These are phyloP conservation scores for Podospora fimiseda DNA, from an alignment of 495 filamentous ascomycete species.

Conservation along the genomic window DNA sequence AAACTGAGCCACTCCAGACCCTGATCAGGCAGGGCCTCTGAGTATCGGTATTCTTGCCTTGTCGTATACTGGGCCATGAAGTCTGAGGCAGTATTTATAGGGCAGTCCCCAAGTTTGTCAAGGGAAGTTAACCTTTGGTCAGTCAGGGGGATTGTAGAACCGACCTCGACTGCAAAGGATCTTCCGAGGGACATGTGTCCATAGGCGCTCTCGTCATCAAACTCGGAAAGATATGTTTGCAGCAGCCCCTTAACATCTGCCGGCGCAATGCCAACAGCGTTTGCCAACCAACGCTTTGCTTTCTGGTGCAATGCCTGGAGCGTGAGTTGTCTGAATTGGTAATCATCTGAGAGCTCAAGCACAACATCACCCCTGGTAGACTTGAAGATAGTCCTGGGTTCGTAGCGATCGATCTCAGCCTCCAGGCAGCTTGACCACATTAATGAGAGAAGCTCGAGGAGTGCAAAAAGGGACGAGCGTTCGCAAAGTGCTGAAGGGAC, in stretches of 20 bases:
- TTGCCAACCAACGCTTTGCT: conserved; percentile 72
- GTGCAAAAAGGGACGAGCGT: conserved; percentile 78
- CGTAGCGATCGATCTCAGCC: conserved; percentile 88
- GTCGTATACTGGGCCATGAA: conserved; percentile 97
- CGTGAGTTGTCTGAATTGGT: conserved; percentile 67
- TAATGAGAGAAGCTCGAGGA: conserved; percentile 82
- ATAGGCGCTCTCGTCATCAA: conserved; percentile 77
- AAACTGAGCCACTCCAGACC: conserved; percentile 56
- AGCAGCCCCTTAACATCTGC: conserved; percentile 92
- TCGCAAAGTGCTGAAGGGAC: conserved; percentile 89
- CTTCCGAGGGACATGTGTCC: conserved; percentile 89
- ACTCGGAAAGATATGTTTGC: conserved; percentile 92
- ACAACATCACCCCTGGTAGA: conserved; percentile 68
- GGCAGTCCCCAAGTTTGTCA: conserved; percentile 60
- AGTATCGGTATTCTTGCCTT: conserved; percentile 83
- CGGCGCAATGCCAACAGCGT: conserved; percentile 76
- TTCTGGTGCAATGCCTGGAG: conserved; percentile 68
- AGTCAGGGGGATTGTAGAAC: conserved; percentile 74
- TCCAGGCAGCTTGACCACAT: conserved; percentile 95
- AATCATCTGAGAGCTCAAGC: conserved; percentile 89
- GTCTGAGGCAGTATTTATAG: conserved; percentile 85
- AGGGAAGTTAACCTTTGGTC: conserved; percentile 79
- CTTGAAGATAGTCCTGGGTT: conserved; percentile 70
- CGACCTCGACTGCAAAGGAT: conserved; percentile 92
- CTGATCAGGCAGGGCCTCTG: conserved; percentile 60